A percentile compares a stretch with the other conserved stretches of the same genome.
Conservation (phyloP, 305 asterid species). For the Ilex paraguariensis region DNA sequence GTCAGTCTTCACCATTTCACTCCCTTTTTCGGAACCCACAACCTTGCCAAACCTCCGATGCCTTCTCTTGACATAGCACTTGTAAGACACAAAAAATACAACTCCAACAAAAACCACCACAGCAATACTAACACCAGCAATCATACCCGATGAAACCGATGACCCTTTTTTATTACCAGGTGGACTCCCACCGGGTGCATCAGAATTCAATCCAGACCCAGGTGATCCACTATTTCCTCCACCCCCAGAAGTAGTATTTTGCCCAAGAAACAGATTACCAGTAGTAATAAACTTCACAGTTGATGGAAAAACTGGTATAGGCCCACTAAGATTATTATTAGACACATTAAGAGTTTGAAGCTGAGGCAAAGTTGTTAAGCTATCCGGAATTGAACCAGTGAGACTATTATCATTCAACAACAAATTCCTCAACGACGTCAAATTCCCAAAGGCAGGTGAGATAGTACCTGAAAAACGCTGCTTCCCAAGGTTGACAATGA, state of each 20-base stretch:
- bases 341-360: not conserved
- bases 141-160: not conserved
- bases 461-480: too few species aligned
- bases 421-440: not conserved
- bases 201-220: not conserved
- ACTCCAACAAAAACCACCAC: not conserved
- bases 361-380: not conserved
- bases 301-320: not conserved
- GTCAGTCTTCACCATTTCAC: not conserved
- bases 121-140: not conserved
- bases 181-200: not conserved
- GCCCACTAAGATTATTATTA: not conserved
- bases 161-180: not conserved
- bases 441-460: not conserved
- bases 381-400: not conserved
- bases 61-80: not conserved
- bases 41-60: not conserved
- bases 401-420: slow-evolving; percentile 1
- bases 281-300: not conserved
- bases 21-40: not conserved
- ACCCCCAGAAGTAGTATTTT: not conserved
- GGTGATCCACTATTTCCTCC: not conserved
- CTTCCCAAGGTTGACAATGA: not conserved
- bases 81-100: not conserved
- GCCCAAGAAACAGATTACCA: slow-evolving; percentile 1